A percentile compares a stretch with the other conserved stretches of the same genome.
These are phyloP conservation scores for Plasmodium blacklocki DNA, from an alignment of 169 alveolate species.

Conservation along the genomic window DNA sequence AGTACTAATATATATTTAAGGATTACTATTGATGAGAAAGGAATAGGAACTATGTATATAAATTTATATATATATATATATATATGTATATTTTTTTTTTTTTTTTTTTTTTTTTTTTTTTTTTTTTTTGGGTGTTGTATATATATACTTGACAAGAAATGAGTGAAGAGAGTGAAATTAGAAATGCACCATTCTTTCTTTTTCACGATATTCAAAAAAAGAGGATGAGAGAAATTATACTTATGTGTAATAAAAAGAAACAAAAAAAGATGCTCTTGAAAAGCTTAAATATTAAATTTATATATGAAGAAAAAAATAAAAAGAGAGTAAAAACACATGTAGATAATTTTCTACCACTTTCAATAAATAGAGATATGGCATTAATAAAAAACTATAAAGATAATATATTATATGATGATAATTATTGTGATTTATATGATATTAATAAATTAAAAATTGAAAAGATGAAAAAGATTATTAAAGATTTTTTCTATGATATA, in stretches of 20 bases:
- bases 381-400: neutral
- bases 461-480: slow-evolving; percentile 42
- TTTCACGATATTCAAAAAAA: slow-evolving; percentile 34
- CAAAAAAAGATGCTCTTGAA: slow-evolving; percentile 19
- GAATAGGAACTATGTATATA: neutral
- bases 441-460: slow-evolving; percentile 1
- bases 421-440: neutral
- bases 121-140: neutral
- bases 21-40: neutral
- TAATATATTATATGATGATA: neutral
- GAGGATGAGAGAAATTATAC: slow-evolving; percentile 56
- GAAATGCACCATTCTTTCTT: neutral
- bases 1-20: neutral
- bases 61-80: neutral
- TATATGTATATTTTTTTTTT: neutral
- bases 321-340: neutral
- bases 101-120: neutral
- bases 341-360: slow-evolving; percentile 53
- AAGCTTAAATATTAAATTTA: slow-evolving; percentile 29
- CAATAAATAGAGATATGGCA: slow-evolving; percentile 9
- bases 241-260: slow-evolving; percentile 20
- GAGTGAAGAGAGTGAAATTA: neutral
- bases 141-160: neutral
- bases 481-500: slow-evolving; percentile 38
- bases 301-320: neutral